Evolutionary conservation across 176 grass and related monocot genomes (phyloP), one percentile per base, ranked within the genome.

Genomic region (Rhynchospora breviuscula): DNA sequence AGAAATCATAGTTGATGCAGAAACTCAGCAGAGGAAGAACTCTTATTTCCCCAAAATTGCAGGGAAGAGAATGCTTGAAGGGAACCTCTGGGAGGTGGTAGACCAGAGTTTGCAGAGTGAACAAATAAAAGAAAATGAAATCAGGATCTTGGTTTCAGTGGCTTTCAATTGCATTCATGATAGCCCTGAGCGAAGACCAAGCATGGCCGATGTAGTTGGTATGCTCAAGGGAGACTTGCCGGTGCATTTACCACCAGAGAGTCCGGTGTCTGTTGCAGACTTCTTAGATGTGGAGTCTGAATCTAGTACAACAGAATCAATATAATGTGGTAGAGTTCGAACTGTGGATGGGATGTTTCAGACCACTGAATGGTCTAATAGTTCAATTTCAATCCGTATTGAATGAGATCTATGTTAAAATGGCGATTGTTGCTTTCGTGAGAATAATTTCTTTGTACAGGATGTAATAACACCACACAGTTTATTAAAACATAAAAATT

Each of bases 121-220:
- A 49, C 65, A 63, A 22, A 56, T 88, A 57, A 79, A 78, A 25
- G 86, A 88, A 62, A 80, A 83, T 65, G 80, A 88, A 21, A 53
- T 88, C 26, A 84, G 8, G 40, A 53, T 46, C 22, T 40, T 88
- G 31, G 47, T 83, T 25, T 57, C 47, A 45, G 75, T 86, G 18
- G 77, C 77, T 67, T 68, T 88, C 14, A 84, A 67, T 80, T 87
- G 86, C 56, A 87, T 87, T 64, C 86, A 87, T 29, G 86, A 87
- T 21, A 87, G 17, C 54, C 80, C 86, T 0, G 86, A 87, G 58
- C 86, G 78, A 40, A 78, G 86, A 63, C 86, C 86, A 7, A 87
- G 67, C 63, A 83, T 83, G 79, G 67, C 61, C 18, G 25, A 77
- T 10, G 79, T 87, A 17, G 69, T 66, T 33, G 62, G 63, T 74